Evolutionary conservation across 352 stramenopile species (phyloP).

Genomic region (Globisporangium alternatum): DNA sequence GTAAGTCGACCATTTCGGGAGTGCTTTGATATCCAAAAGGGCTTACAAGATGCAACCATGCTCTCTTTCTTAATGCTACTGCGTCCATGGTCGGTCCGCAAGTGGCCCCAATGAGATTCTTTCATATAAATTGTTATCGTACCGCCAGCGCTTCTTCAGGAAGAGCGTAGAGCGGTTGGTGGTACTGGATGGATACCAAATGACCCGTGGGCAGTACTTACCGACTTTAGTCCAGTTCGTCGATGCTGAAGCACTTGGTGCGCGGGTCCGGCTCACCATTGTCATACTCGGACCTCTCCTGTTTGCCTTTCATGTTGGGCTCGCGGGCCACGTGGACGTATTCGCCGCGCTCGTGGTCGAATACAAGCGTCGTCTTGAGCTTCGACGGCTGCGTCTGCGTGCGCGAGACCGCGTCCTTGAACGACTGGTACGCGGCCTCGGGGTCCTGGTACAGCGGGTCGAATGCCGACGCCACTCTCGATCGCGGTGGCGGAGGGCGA

Average conservation of each 20-base stretch:
- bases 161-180: neutral
- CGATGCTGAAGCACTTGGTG: conserved; percentile 47
- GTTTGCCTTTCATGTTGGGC: conserved; percentile 15
- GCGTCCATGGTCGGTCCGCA: no score
- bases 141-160: neutral
- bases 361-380: conserved; percentile 25
- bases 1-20: no score
- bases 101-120: neutral
- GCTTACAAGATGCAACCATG: no score
- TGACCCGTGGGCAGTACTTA: neutral
- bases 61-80: no score
- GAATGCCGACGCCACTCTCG: conserved; percentile 4
- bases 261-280: conserved; percentile 5
- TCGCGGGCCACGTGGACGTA: conserved; percentile 20
- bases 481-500: neutral
- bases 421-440: conserved; percentile 12
- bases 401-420: conserved; percentile 16
- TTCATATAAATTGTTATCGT: neutral
- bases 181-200: neutral
- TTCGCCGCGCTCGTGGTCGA: conserved; percentile 27
- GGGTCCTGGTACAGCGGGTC: conserved; percentile 13
- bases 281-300: neutral
- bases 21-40: no score
- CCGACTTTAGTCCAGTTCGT: conserved; percentile 46
- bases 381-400: conserved; percentile 22